Conservation (phyloP, 2,329 filamentous ascomycete species). For the Calonectria crousiana region DNA sequence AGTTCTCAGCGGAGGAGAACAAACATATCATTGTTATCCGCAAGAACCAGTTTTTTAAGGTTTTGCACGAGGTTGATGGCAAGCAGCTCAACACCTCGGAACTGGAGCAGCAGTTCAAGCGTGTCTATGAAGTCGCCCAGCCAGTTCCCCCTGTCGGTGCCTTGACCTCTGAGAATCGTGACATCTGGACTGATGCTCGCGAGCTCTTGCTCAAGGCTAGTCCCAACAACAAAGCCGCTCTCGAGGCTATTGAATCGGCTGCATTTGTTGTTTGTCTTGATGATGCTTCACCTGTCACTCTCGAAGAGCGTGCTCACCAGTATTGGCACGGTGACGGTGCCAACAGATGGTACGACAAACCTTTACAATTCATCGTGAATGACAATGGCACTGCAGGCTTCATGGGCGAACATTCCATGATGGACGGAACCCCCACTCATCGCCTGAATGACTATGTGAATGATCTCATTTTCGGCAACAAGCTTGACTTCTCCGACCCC, state of each 20-base stretch:
- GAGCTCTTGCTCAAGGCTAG: constrained; percentile 81
- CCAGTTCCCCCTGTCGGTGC: constrained; percentile 81
- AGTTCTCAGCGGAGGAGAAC: constrained; percentile 80
- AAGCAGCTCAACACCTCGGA: constrained; percentile 89
- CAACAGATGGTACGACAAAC: constrained; percentile 99
- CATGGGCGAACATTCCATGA: constrained; percentile 99
- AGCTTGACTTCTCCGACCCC: constrained; percentile 88
- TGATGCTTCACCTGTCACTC: constrained; percentile 88
- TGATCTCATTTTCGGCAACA: constrained; percentile 92
- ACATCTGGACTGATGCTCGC: constrained; percentile 90
- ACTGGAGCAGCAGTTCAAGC: constrained; percentile 89
- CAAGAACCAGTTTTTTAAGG: constrained; percentile 98
- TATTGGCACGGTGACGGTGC: constrained; percentile 98
- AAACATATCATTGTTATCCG: constrained; percentile 91
- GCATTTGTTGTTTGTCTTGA: constrained; percentile 95
- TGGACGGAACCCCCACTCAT: constrained; percentile 98
- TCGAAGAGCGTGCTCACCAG: constrained; percentile 93
- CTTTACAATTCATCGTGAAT: constrained; percentile 96
- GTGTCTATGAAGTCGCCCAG: constrained; percentile 82
- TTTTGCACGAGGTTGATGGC: constrained; percentile 83
- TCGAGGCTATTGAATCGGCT: constrained; percentile 87
- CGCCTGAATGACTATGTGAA: constrained; percentile 96
- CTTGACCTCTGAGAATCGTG: constrained; percentile 92
- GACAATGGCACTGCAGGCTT: constrained; percentile 98
- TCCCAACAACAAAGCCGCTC: constrained; percentile 79